Conservation (phyloP, 768 basidiomycete species). For the Scleroderma citrinum region DNA sequence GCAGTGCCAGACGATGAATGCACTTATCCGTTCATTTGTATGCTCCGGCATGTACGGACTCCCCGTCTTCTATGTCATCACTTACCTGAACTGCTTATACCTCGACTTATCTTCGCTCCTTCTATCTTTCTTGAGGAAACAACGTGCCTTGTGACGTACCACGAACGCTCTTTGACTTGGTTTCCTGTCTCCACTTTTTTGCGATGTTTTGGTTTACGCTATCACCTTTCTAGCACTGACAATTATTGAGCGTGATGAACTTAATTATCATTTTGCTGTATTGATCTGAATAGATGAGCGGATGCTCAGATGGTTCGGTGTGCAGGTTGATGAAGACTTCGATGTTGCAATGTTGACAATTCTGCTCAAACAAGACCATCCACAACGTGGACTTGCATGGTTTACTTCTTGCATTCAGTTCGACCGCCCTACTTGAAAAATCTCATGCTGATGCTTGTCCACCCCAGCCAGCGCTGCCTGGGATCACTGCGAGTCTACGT, state of each 20-base stretch:
- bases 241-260: conserved; percentile 5
- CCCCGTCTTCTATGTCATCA: conserved; percentile 3
- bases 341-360: too few species aligned
- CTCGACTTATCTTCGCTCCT: conserved; percentile 15
- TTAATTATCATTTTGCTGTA: neutral
- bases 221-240: conserved; percentile 8
- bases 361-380: too few species aligned
- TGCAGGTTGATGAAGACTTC: too few species aligned
- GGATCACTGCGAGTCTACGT: too few species aligned
- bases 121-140: conserved; percentile 9
- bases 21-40: too few species aligned
- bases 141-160: neutral
- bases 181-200: conserved; percentile 5
- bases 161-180: conserved; percentile 24
- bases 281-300: neutral
- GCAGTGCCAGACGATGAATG: conserved; percentile 33
- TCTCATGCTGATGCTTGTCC: too few species aligned
- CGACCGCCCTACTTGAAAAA: too few species aligned
- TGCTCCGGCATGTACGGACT: neutral
- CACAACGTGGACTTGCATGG: too few species aligned
- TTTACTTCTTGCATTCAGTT: too few species aligned
- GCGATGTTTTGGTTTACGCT: conserved; percentile 11
- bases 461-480: too few species aligned
- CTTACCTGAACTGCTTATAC: conserved; percentile 18
- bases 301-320: too few species aligned